phyloP scores from a whole-genome alignment of 176 grass and related monocot genomes.

The Canna indica region DNA sequence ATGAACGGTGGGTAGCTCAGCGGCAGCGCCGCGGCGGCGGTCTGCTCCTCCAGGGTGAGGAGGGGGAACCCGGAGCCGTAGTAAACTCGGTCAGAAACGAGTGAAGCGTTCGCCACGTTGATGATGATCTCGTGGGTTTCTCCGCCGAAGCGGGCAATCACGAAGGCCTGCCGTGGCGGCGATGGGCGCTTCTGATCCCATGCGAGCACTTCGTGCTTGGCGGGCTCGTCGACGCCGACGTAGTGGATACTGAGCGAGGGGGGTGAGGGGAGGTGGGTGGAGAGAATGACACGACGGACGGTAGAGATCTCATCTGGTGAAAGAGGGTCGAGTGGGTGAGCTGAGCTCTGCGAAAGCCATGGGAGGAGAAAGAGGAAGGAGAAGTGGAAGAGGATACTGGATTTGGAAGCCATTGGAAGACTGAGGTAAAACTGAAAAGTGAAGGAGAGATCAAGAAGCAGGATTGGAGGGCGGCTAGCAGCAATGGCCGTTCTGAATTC shows the following conservation, averaged over 20 bases:
- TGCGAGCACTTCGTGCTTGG: slow-evolving; percentile 42
- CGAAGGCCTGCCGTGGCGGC: slow-evolving; percentile 27
- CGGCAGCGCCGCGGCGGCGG: slow-evolving; percentile 6
- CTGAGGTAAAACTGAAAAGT: too few relatives aligned
- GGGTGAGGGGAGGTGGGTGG: slow-evolving; percentile 23
- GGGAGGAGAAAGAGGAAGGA: neutral
- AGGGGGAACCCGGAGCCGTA: slow-evolving; percentile 8
- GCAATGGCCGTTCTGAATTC: too few relatives aligned
- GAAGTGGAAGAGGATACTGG: too few relatives aligned
- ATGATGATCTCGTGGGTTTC: slow-evolving; percentile 17
- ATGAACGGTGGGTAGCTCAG: slow-evolving; percentile 8
- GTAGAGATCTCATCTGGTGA: slow-evolving; percentile 30
- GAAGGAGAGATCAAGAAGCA: neutral
- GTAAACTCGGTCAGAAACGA: slow-evolving; percentile 2
- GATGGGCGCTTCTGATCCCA: neutral
- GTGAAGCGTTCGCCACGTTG: slow-evolving; percentile 1
- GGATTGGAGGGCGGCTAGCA: neutral
- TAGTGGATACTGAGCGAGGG: slow-evolving; percentile 51
- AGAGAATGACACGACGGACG: slow-evolving; percentile 27
- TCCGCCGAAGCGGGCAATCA: slow-evolving; percentile 13
- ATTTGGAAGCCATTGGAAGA: slow-evolving; percentile 1
- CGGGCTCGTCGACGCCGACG: slow-evolving; percentile 77
- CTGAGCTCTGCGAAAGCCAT: neutral
- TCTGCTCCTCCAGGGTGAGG: slow-evolving; percentile 15
- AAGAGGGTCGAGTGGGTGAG: slow-evolving; percentile 60